Percentiles rank a stretch among this genome's conserved stretches.
Conservation (phyloP, 2,329 filamentous ascomycete genomes). For the Microsporum ferrugineum region DNA sequence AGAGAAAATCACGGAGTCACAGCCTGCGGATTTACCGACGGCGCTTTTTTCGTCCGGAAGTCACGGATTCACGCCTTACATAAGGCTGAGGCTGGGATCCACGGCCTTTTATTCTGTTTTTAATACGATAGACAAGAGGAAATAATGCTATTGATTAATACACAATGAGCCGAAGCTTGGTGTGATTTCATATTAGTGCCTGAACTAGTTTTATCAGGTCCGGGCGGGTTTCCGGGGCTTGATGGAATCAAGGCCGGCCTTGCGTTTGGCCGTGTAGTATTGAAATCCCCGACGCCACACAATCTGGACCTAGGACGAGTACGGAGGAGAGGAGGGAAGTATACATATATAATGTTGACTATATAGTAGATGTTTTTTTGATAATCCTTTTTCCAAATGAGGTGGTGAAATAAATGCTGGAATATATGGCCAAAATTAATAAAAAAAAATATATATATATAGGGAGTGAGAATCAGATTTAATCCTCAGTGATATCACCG, state of each 20-base stretch:
- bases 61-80: background rate
- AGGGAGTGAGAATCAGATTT: conserved; percentile 18
- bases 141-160: too few species aligned
- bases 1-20: background rate
- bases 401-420: background rate
- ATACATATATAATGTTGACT: background rate
- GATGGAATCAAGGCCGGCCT: background rate
- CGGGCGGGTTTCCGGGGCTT: background rate
- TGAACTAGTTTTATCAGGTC: too few species aligned
- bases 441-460: background rate
- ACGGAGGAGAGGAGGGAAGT: background rate
- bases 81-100: conserved; percentile 1
- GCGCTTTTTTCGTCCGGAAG: conserved; percentile 1
- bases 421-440: background rate
- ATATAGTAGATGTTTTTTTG: background rate
- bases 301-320: background rate
- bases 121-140: too few species aligned
- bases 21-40: background rate
- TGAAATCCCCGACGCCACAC: background rate
- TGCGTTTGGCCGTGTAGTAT: background rate
- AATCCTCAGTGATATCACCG: conserved; percentile 87
- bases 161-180: background rate
- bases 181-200: background rate
- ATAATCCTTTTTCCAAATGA: background rate
- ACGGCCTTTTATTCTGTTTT: background rate